These are phyloP conservation scores for Punctularia strigosozonata DNA, from an alignment of 768 basidiomycete species.

Conservation along the genomic window DNA sequence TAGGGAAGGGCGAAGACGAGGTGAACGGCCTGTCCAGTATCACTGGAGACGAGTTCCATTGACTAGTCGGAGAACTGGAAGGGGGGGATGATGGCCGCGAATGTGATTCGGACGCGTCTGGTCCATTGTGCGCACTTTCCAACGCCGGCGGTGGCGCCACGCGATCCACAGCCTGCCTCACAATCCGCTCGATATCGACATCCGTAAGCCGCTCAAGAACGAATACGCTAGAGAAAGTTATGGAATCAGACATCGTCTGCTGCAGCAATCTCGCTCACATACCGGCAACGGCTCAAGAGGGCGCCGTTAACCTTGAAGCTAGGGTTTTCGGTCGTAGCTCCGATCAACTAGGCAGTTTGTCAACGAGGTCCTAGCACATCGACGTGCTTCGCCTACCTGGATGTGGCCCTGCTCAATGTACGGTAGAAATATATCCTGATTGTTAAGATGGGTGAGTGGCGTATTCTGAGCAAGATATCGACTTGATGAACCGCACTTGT, in stretches of 20 bases:
- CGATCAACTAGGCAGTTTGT: constrained; percentile 30
- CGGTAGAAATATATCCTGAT: constrained; percentile 69
- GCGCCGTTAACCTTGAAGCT: constrained; percentile 73
- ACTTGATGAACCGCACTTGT: constrained; percentile 30
- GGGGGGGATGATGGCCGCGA: constrained; percentile 5
- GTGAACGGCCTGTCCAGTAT: no score
- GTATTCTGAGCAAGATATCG: background rate
- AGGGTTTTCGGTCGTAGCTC: constrained; percentile 85
- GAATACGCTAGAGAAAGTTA: constrained; percentile 48
- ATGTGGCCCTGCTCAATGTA: constrained; percentile 71
- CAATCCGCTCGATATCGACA: constrained; percentile 43
- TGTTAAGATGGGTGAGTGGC: constrained; percentile 10
- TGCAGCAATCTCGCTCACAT: no score
- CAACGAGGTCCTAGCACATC: constrained; percentile 1
- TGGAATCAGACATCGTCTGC: no score
- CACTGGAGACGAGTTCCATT: background rate
- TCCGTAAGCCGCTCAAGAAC: constrained; percentile 58
- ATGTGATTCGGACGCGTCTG: constrained; percentile 8
- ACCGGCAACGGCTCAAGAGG: constrained; percentile 69
- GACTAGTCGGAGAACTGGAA: background rate
- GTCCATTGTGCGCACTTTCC: background rate
- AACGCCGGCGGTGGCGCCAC: constrained; percentile 12
- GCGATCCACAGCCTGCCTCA: constrained; percentile 39
- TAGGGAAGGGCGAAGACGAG: no score
- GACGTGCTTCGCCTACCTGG: constrained; percentile 27